Conservation (phyloP, 495 filamentous ascomycete species). For the Immersiella caudata region DNA sequence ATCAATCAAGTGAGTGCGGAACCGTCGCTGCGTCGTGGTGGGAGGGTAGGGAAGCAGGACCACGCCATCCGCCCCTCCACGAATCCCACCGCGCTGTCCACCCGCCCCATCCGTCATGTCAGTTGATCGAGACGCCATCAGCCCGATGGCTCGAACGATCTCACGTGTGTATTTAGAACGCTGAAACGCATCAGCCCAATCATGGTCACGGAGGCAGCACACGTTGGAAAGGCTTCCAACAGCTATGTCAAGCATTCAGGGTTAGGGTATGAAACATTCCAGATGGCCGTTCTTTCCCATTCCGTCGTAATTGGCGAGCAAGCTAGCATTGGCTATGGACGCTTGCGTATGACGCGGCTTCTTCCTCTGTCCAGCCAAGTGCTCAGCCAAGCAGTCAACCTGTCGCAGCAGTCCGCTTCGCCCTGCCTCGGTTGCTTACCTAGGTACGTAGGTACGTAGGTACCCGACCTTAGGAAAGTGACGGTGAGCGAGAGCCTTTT, state of each 20-base stretch:
- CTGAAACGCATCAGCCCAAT: not conserved
- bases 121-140: slow-evolving; percentile 3
- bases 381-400: not conserved
- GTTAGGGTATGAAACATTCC: not conserved
- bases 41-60: not conserved
- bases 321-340: not conserved
- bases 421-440: not conserved
- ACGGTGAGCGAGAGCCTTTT: too few relatives aligned
- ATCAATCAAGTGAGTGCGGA: not conserved
- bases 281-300: not conserved
- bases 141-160: not conserved
- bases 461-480: too few relatives aligned
- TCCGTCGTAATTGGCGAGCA: too few relatives aligned
- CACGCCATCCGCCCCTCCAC: not conserved
- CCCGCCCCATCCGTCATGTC: not conserved
- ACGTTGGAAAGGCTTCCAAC: not conserved
- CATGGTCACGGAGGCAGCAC: not conserved
- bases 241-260: not conserved
- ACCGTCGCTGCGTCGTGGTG: not conserved
- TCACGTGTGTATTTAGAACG: not conserved
- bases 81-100: not conserved
- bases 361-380: not conserved
- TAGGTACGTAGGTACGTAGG: too few relatives aligned
- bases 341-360: not conserved
- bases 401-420: not conserved